Conservation (phyloP, 2,329 filamentous ascomycete genomes). For the Aspergillus puulaauensis region DNA sequence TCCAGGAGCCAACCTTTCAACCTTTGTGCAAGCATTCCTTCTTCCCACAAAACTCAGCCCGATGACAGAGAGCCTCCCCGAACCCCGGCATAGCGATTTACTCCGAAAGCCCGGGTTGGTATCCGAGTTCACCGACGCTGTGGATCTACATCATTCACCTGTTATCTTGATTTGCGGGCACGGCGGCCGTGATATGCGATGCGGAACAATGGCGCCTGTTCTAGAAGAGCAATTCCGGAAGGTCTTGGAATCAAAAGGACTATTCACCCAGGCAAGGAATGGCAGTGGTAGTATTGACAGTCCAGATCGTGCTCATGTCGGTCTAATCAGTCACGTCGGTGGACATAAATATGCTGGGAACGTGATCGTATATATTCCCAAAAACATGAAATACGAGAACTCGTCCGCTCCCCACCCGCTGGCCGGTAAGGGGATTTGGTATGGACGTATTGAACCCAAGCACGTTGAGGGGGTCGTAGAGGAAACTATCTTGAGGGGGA, state of each 20-base stretch:
- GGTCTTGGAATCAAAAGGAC: conserved; percentile 29
- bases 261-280: conserved; percentile 24
- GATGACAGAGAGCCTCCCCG: conserved; percentile 33
- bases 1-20: conserved; percentile 33
- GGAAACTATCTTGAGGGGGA: conserved; percentile 84
- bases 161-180: conserved; percentile 84
- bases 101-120: conserved; percentile 53
- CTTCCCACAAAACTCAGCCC: conserved; percentile 36
- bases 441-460: conserved; percentile 77
- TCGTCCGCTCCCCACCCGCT: conserved; percentile 30
- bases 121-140: conserved; percentile 56
- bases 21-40: conserved; percentile 46
- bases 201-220: conserved; percentile 75
- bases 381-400: conserved; percentile 26
- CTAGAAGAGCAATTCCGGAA: conserved; percentile 68
- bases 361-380: conserved; percentile 74
- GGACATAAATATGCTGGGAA: conserved; percentile 96
- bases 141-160: conserved; percentile 60
- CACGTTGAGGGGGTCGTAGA: conserved; percentile 87
- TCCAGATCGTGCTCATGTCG: conserved; percentile 38
- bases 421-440: conserved; percentile 66
- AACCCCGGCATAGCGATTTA: conserved; percentile 28
- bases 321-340: conserved; percentile 74
- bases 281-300: conserved; percentile 26
- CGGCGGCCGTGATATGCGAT: conserved; percentile 75